Evolutionary conservation across 2,329 filamentous ascomycete species (phyloP).

Genomic region (Leptosphaerulina australis): DNA sequence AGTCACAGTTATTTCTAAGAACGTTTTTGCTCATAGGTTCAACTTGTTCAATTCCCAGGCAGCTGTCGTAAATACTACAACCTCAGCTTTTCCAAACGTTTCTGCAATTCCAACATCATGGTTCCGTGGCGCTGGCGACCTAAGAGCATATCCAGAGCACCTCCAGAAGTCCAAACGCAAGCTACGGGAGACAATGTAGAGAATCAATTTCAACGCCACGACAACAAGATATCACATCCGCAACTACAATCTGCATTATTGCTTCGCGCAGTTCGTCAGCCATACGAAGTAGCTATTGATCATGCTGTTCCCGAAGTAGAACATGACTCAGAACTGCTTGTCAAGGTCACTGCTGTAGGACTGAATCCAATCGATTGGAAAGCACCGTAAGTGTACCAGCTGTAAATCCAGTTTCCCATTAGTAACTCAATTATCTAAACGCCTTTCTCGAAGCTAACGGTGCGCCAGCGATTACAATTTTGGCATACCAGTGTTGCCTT

Average conservation of each 20-base stretch:
- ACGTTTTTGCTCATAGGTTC: neutral
- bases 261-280: constrained; percentile 57
- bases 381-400: constrained; percentile 62
- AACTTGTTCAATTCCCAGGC: neutral
- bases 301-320: constrained; percentile 56
- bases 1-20: constrained; percentile 1
- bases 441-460: neutral
- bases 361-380: constrained; percentile 81
- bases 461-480: constrained; percentile 69
- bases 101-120: constrained; percentile 5
- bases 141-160: constrained; percentile 17
- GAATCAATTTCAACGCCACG: constrained; percentile 19
- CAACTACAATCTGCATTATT: constrained; percentile 56
- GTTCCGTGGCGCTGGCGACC: constrained; percentile 24
- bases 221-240: constrained; percentile 15
- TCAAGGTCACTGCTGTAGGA: constrained; percentile 69
- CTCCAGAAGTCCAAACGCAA: constrained; percentile 1
- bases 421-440: too few species aligned
- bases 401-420: neutral
- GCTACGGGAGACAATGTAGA: neutral
- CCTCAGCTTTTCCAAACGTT: neutral
- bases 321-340: constrained; percentile 62
- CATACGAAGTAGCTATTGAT: constrained; percentile 55
- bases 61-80: neutral
- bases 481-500: constrained; percentile 70